Base-by-base conservation (phyloP, 2,329 filamentous ascomycete genomes). In the Penicillium sumatraense region DNA sequence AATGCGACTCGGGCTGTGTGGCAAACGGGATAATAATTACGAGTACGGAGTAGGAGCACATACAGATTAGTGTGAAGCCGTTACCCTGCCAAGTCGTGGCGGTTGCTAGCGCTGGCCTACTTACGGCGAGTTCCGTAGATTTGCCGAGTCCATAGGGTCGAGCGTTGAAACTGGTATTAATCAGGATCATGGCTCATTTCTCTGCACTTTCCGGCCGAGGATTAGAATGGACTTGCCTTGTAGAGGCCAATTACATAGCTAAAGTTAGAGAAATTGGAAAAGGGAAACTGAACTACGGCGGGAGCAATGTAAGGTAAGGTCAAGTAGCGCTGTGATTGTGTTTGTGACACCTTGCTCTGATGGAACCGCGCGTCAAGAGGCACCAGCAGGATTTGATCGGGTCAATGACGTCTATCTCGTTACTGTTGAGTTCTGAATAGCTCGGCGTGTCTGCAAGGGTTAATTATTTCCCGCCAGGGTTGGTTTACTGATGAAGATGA, bases 81-180 rank as follows among this genome's bases (percentile, higher is more conserved):
- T 44, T 44, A 44, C 40, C 14, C 40, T 44, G 40, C 40, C 40
- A 44, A 44, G 40, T 26, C 3, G 40, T 44, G 40, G 40, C 40
- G 7, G 40, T 27, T 44, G 23, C 18, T 44, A 44, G 40, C 40
- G 40, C 23, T 7, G n/a, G 40, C 27, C 40, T 44, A 44, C 27
- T 27, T 27, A 23, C 14, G 40, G 40, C 23, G 23, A 27, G 40
- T 26, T 44, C 40, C 40, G 40, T 44, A n/a, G 40, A 44, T n/a
- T 44, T 44, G 40, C 40, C 40, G 40, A 44, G 40, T 44, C 11
- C 11, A 5, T 44, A 44, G 40, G 40, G 24, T 44, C 40, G 40
- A 44, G 40, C 40, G 21, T 44, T 44, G 40, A 44, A 26, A 44
- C 14, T 27, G 40, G 40, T 16, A 44, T 44, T 44, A 44, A 44